Evolutionary conservation across 805 yeast species (phyloP).

Genomic region (Wickerhamomyces silvicola): DNA sequence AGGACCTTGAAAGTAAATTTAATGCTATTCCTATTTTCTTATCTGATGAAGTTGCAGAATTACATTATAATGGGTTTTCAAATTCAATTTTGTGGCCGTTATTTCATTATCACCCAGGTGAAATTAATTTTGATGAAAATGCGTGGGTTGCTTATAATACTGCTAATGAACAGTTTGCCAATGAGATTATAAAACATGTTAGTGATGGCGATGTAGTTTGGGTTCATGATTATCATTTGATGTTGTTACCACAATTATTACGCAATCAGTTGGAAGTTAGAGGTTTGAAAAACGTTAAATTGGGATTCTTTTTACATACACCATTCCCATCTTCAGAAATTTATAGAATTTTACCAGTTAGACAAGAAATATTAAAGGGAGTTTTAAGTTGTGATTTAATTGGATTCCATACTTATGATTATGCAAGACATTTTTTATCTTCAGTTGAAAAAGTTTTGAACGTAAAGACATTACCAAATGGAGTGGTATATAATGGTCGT

Average conservation of each 20-base stretch:
- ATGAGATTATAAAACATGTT: constrained; percentile 60
- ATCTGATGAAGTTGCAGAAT: constrained; percentile 84
- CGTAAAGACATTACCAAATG: constrained; percentile 83
- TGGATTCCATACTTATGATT: constrained; percentile 99
- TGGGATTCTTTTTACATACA: constrained; percentile 94
- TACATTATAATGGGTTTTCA: constrained; percentile 94
- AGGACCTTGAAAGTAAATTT: constrained; percentile 69
- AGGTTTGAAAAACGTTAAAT: constrained; percentile 48
- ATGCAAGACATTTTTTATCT: constrained; percentile 91
- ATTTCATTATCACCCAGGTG: constrained; percentile 98
- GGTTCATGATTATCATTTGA: constrained; percentile 97
- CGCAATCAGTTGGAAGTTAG: constrained; percentile 49
- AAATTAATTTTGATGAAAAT: constrained; percentile 93
- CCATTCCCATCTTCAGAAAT: constrained; percentile 98
- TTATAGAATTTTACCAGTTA: constrained; percentile 90
- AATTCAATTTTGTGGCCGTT: constrained; percentile 96
- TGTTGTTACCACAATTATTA: constrained; percentile 88
- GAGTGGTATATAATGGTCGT: constrained; percentile 71
- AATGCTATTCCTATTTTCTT: constrained; percentile 87
- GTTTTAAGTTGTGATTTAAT: constrained; percentile 89
- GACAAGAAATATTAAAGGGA: constrained; percentile 87
- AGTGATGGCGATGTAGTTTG: constrained; percentile 85
- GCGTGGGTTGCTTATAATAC: constrained; percentile 98
- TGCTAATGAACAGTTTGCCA: constrained; percentile 81
- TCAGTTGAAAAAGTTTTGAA: constrained; percentile 81